These are phyloP conservation scores for Aspergillus piperis DNA, from an alignment of 2,329 filamentous ascomycete genomes.

Conservation along the genomic window DNA sequence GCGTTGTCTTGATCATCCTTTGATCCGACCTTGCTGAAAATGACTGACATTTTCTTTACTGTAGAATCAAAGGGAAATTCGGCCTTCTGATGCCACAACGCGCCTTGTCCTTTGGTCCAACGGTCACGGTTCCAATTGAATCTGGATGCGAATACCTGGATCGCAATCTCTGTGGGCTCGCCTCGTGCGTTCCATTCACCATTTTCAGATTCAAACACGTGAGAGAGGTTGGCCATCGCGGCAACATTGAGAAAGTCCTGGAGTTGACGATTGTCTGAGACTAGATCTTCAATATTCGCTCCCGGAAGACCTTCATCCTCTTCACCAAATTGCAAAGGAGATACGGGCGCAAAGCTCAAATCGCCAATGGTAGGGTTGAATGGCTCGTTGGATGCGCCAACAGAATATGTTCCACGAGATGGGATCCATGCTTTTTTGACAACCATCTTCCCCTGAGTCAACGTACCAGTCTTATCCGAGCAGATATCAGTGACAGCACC, in stretches of 20 bases:
- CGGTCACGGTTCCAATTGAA: constrained; percentile 64
- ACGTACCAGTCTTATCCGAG: constrained; percentile 61
- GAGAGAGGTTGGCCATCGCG: constrained; percentile 66
- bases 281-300: background rate
- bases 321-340: background rate
- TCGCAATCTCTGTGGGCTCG: constrained; percentile 72
- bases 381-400: constrained; percentile 58
- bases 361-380: constrained; percentile 58
- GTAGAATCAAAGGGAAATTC: constrained; percentile 75
- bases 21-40: constrained; percentile 48
- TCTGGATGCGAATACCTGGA: constrained; percentile 71
- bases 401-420: constrained; percentile 57
- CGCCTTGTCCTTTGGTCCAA: constrained; percentile 52
- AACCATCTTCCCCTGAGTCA: constrained; percentile 66
- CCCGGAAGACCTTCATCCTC: background rate
- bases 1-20: constrained; percentile 14
- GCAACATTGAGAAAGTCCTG: constrained; percentile 63
- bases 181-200: constrained; percentile 64
- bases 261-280: constrained; percentile 34
- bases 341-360: no score
- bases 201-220: constrained; percentile 53
- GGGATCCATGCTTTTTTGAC: constrained; percentile 62
- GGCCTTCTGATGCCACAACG: constrained; percentile 60
- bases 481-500: constrained; percentile 64
- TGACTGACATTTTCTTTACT: constrained; percentile 75